A percentile compares a stretch with the other conserved stretches of the same genome.
These are phyloP conservation scores for Phytophthora citricola DNA, from an alignment of 352 stramenopile species.

Conservation along the genomic window DNA sequence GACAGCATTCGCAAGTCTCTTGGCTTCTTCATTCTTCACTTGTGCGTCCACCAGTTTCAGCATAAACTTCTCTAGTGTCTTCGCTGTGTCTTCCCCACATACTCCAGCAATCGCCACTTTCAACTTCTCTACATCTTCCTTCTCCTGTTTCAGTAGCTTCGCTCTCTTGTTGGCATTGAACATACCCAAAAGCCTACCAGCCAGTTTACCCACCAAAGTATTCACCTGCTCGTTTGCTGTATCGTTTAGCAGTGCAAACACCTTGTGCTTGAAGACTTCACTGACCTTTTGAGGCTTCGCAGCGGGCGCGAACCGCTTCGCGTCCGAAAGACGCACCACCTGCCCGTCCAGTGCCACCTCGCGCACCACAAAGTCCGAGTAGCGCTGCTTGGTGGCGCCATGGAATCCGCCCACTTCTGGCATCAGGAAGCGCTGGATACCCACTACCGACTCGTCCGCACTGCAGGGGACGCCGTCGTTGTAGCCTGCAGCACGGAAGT, in stretches of 20 bases:
- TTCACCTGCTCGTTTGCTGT: slow-evolving; percentile 43
- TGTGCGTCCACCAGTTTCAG: slow-evolving; percentile 46
- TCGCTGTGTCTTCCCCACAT: slow-evolving; percentile 52
- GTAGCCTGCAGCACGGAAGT: slow-evolving; percentile 72
- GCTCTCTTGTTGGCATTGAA: slow-evolving; percentile 73
- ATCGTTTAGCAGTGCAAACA: slow-evolving; percentile 67
- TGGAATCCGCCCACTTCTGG: slow-evolving; percentile 78
- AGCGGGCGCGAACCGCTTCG: slow-evolving; percentile 53
- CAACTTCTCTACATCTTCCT: slow-evolving; percentile 52
- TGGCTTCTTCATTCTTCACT: slow-evolving; percentile 33
- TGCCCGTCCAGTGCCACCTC: slow-evolving; percentile 73
- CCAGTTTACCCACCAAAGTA: slow-evolving; percentile 66
- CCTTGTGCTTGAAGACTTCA: slow-evolving; percentile 81
- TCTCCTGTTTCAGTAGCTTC: slow-evolving; percentile 40
- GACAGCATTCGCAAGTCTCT: slow-evolving; percentile 25
- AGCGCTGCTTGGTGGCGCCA: slow-evolving; percentile 90
- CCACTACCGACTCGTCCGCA: slow-evolving; percentile 77
- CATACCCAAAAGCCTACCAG: slow-evolving; percentile 58
- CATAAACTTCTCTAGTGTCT: slow-evolving; percentile 53
- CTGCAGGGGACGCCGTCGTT: slow-evolving; percentile 79
- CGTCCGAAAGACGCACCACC: slow-evolving; percentile 70
- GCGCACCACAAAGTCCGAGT: slow-evolving; percentile 93
- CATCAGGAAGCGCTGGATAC: slow-evolving; percentile 73
- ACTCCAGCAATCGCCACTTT: slow-evolving; percentile 47
- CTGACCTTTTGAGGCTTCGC: slow-evolving; percentile 70